Base-by-base conservation (phyloP, 371 early-diverging fungal species). In the Mucor piriformis region DNA sequence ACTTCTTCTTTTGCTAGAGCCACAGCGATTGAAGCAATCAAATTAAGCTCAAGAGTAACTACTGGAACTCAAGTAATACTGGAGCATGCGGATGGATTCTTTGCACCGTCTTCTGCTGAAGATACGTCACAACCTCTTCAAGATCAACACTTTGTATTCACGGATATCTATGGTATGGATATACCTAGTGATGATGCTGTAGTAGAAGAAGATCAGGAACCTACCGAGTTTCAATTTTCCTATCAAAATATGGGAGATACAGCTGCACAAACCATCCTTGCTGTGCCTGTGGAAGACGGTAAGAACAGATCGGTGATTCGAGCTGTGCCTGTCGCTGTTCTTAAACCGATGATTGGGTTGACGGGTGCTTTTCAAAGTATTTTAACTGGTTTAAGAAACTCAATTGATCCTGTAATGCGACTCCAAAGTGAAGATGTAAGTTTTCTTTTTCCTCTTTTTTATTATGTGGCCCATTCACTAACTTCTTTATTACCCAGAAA, bases 331-430 rank as follows among this genome's bases (percentile, higher is more conserved):
- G 88, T 94, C 5, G 95, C 95, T 1, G 91, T 96, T n/a, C 79
- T 98, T 27, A 91, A 91, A 67, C 97, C 98, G 0, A 93, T 96
- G 90, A 95, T 97, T 65, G 97, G 98, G 0, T 88, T 95, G 0
- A 90, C 96, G 0, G 95, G 95, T 42, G 96, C 96, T 0, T 88
- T 97, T 13, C 91, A 94, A 11, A 95, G 96, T 72, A 88, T 96
- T 11, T 79, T 98, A 48, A 81, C 96, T 33, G 98, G 98, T 1
- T 57, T 97, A 54, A 87, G 92, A 50, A 96, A 93, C 63, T 86
- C 89, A 1, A 84, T 98, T 50, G 97, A 97, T 74, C 93, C 94
- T 10, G 83, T 66, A 2, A 88, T 89, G 61, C 77, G 85, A 59
- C 62, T 84, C 21, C 89, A 93, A 66, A 90, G 86, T 71, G 89